Evolutionary conservation across 257 asterid genomes (phyloP).

Genomic region (Solanum medicagineum): DNA sequence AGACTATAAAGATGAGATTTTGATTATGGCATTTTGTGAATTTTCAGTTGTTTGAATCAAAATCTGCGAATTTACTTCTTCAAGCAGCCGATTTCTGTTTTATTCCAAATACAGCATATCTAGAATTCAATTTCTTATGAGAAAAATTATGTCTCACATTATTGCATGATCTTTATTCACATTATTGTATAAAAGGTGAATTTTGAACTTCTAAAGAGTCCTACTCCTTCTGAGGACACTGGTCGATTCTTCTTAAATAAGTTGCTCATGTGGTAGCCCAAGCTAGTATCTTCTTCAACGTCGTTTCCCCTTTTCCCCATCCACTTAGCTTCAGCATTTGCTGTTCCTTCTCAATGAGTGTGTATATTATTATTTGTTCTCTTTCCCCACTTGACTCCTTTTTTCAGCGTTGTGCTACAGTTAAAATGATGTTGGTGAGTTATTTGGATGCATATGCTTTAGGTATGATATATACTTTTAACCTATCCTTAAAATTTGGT

Average conservation of each 20-base stretch:
- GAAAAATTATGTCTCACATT: too few relatives aligned
- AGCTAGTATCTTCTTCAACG: not conserved
- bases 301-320: not conserved
- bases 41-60: too few relatives aligned
- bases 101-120: too few relatives aligned
- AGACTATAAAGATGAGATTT: too few relatives aligned
- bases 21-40: too few relatives aligned
- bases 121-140: too few relatives aligned
- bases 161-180: too few relatives aligned
- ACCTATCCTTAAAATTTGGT: not conserved
- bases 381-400: not conserved
- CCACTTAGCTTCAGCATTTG: not conserved
- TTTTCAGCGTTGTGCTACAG: not conserved
- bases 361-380: not conserved
- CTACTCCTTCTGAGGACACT: not conserved
- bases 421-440: not conserved
- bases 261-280: not conserved
- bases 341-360: not conserved
- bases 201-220: not conserved
- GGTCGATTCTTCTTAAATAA: not conserved
- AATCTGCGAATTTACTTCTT: too few relatives aligned
- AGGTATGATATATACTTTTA: not conserved
- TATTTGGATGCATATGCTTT: not conserved
- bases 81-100: too few relatives aligned
- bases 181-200: not conserved